Percentiles rank a stretch among this genome's conserved stretches.
Evolutionary conservation across 306 rosid genomes (phyloP).

Genomic region (Potentilla sterilis): DNA sequence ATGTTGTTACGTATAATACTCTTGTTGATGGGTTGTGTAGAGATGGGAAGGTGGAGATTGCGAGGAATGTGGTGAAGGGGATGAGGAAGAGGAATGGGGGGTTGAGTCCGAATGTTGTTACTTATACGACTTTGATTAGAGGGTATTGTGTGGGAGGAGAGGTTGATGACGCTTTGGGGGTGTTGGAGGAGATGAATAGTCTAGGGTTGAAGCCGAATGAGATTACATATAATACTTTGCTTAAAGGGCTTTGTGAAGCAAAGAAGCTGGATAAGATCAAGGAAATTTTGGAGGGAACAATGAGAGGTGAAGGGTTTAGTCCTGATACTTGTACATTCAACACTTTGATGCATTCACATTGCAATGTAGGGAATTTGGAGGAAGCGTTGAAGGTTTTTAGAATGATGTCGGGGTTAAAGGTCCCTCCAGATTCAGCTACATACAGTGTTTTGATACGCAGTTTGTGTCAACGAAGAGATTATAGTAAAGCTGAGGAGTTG

Average conservation of each 20-base stretch:
- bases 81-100: conserved; percentile 55
- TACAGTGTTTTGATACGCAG: conserved; percentile 64
- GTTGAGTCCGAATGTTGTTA: conserved; percentile 72
- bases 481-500: conserved; percentile 57
- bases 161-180: conserved; percentile 56
- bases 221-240: conserved; percentile 62
- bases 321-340: conserved; percentile 81
- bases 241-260: conserved; percentile 78
- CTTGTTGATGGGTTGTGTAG: conserved; percentile 89
- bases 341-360: conserved; percentile 61
- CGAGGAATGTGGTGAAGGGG: conserved; percentile 67
- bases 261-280: conserved; percentile 50
- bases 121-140: conserved; percentile 75
- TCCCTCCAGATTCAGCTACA: conserved; percentile 69
- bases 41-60: conserved; percentile 59
- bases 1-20: conserved; percentile 67
- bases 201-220: conserved; percentile 56
- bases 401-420: conserved; percentile 54
- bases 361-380: conserved; percentile 52
- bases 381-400: conserved; percentile 65
- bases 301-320: conserved; percentile 36
- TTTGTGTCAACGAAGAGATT: conserved; percentile 57
- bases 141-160: conserved; percentile 68
- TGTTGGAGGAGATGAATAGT: conserved; percentile 68
- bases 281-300: conserved; percentile 49